Base-by-base conservation (phyloP, 2,329 filamentous ascomycete species). In the Podosphaera fusca region DNA sequence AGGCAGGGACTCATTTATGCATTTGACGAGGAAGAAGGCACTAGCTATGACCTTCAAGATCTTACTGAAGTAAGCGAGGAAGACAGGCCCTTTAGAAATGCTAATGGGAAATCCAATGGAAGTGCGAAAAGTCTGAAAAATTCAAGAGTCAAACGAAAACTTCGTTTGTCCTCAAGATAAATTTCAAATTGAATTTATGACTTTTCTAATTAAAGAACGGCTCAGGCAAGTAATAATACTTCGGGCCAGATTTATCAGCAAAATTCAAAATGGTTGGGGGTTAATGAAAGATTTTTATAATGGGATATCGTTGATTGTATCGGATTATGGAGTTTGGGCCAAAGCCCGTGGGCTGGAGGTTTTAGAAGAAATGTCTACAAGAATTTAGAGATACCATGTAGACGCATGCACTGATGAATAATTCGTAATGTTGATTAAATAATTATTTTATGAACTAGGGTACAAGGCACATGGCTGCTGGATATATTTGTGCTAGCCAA, bases 1-100 rank as follows among this genome's bases (percentile, higher is more conserved):
- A 78, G 86, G 57, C 82, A 89, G 61, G 86, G 86, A 3, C 74
- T 96, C 31, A 95, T 96, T 69, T 84, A 84, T 60, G 84, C 82
- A 9, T 95, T 95, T 64, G 90, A 96, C 64, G 81, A 92, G 59
- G 89, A 95, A 67, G 81, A 85, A 64, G 75, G 75, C 50, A 76
- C 76, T 47, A 80, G 78, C 4, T 87, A 94, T 61, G 85, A 85
- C 46, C 74, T 96, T 52, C 79, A 80, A 12, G 87, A 95, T 63
- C 72, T 95, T 45, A 77, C 84, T 1, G 85, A 89, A 61, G 85
- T 92, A 60, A 84, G 77, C 62, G 83, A 86, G 35, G 82, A 82
- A 56, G 80, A 81, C 36, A 65, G 64, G 33, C 60, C 58, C 10
- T 56, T 57, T 6, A 55, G 53, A 12, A 58, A 56, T 56, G 57